Base-by-base conservation (phyloP, 306 rosid species). In the Ceratonia siliqua region DNA sequence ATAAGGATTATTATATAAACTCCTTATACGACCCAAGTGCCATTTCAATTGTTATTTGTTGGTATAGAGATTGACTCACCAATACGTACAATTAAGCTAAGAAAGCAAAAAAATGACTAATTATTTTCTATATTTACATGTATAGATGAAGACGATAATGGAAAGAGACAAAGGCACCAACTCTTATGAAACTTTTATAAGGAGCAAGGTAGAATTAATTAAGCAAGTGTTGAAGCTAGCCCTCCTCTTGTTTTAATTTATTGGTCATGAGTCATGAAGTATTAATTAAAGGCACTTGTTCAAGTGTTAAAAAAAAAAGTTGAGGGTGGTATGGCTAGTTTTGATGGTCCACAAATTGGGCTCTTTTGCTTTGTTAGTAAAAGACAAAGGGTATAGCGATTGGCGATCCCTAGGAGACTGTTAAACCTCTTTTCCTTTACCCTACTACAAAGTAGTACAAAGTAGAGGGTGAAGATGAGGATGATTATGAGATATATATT, bases 331-430 rank as follows among this genome's bases (percentile, higher is more conserved):
- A 10, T 27, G 62, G 65, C 24, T 30, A 14, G 48, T 54, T 22
- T 48, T 6, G 63, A 36, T 71, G 81, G 81, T 49, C 83, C 81
- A 55, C 81, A 53, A 63, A 53, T 5, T 12, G 49, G 33, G 21
- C 22, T 28, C 6, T 21, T 32, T 65, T 6, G 54, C 58, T 45
- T 74, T 32, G 57, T 25, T 21, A 22, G 41, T 52, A 62, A 78
- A 80, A 81, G 75, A 72, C 69, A 27, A 72, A 83, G 49, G 8
- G 32, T 14, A 72, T 18, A 24, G 77, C 8, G 64, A 62, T 70
- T 49, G 82, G 55, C 70, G 82, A 86, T 86, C 90, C 90, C 90
- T 35, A 83, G 61, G 77, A 20, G n/a, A 18, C 28, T 43, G 61
- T 76, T 50, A 62, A 62, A 33, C 68, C 42, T 3, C 73, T 72